Conservation (phyloP, 805 yeast species). For the Wickerhamomyces chaumierensis region DNA sequence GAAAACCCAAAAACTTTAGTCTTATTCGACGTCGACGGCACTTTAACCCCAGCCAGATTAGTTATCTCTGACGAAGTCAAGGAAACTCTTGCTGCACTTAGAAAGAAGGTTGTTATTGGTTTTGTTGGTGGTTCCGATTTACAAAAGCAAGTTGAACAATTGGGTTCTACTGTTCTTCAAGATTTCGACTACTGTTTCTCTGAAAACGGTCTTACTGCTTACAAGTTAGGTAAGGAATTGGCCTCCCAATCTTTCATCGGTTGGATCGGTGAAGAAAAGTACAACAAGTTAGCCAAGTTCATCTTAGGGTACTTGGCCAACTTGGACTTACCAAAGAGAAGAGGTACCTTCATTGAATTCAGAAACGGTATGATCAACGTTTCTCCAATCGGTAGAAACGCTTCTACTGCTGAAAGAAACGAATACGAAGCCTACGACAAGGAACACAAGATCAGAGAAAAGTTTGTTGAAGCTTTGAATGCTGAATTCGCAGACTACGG, state of each 20-base stretch:
- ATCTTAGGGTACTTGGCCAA: constrained; percentile 76
- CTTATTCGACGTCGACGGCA: constrained; percentile 96
- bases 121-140: constrained; percentile 97
- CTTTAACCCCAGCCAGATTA: constrained; percentile 95
- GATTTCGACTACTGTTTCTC: constrained; percentile 93
- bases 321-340: constrained; percentile 87
- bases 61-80: constrained; percentile 67
- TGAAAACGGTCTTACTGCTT: constrained; percentile 97
- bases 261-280: constrained; percentile 94
- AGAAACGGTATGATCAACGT: constrained; percentile 99
- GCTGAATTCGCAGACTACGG: constrained; percentile 73
- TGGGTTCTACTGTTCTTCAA: constrained; percentile 65
- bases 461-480: constrained; percentile 75
- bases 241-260: constrained; percentile 89
- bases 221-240: constrained; percentile 77
- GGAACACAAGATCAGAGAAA: constrained; percentile 70
- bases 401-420: constrained; percentile 85
- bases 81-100: constrained; percentile 55
- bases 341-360: constrained; percentile 98
- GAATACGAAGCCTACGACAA: constrained; percentile 84
- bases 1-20: constrained; percentile 81
- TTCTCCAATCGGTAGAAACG: constrained; percentile 98
- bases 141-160: constrained; percentile 90
- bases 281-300: constrained; percentile 80
- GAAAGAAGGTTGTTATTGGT: constrained; percentile 90